These are phyloP conservation scores for Penstemon davidsonii DNA, from an alignment of 257 asterid genomes.

Conservation along the genomic window DNA sequence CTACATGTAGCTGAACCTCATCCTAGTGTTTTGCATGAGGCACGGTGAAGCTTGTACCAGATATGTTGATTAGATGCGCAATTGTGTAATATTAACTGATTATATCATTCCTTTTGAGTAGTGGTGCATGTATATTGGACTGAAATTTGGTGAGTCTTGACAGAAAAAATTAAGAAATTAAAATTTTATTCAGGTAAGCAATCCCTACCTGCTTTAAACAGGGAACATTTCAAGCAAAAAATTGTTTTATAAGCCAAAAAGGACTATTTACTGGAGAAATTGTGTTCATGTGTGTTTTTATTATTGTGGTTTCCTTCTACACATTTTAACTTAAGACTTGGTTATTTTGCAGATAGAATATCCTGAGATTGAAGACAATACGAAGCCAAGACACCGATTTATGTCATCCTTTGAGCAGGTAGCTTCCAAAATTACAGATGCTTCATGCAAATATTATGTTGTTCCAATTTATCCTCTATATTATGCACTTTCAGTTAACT, in stretches of 20 bases:
- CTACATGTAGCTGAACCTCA: background rate
- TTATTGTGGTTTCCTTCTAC: background rate
- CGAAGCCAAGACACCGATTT: constrained; percentile 96
- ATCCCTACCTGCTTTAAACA: background rate
- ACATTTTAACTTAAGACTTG: constrained; percentile 12
- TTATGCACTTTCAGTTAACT: constrained; percentile 6
- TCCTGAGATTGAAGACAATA: constrained; percentile 95
- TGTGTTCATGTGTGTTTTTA: background rate
- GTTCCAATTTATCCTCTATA: constrained; percentile 8
- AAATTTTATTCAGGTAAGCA: background rate
- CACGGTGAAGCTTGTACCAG: background rate
- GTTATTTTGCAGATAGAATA: constrained; percentile 75
- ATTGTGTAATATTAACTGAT: background rate
- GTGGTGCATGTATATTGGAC: background rate
- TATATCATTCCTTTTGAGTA: background rate
- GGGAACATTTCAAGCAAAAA: background rate
- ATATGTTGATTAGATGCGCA: background rate
- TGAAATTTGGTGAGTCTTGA: background rate
- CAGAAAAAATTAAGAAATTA: background rate
- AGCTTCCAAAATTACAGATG: constrained; percentile 10
- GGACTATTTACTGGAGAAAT: background rate
- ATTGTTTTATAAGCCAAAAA: background rate
- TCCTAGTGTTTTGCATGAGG: constrained; percentile 5
- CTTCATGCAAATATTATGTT: background rate
- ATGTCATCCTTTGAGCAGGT: constrained; percentile 99